Base-by-base conservation (phyloP, 2,329 filamentous ascomycete genomes). In the Claviceps cyperi region DNA sequence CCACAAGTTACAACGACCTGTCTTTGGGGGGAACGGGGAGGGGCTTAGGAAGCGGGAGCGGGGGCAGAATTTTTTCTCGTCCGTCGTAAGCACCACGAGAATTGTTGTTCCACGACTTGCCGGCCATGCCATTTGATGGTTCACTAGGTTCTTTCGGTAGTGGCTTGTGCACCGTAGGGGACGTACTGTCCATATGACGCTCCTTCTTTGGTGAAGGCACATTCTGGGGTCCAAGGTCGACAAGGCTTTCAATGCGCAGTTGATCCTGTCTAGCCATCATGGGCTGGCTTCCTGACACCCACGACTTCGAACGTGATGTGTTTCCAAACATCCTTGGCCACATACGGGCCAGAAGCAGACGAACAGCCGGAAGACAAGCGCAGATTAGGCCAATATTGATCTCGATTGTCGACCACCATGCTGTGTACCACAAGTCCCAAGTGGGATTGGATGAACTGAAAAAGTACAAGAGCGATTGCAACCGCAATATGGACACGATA, bases 321-420 rank as follows among this genome's bases (percentile, higher is more conserved):
- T 40, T 50, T 8, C 41, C 51, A 48, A 52, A 52, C n/a, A 46
- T 36, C 3, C 44, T 36, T 17, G 51, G 51, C 35, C 51, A 43
- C 22, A 46, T 32, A 4, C 47, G 47, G 22, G 41, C 3, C 2
- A 48, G 35, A 22, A 48, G 9, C 9, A 48, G 21, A 5, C 46
- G 46, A 13, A 46, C 9, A 8, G 17, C 37, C 32, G 44, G 44
- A n/a, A 53, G 50, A 15, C 49, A 53, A 3, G 47, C 50, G 35
- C 49, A 51, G 9, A 53, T 51, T 39, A 51, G 47, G 19, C 52
- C 50, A 17, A 53, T 17, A 40, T 51, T 51, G 52, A 53, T 47
- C 36, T 53, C 50, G 28, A 53, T 48, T 13, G 47, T 50, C 19
- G 52, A 53, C 52, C 52, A 53, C 52, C 43, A 48, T 3, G 45